Evolutionary conservation across 1,139 yeast species (phyloP).

Genomic region (Yamadazyma dushanensis): DNA sequence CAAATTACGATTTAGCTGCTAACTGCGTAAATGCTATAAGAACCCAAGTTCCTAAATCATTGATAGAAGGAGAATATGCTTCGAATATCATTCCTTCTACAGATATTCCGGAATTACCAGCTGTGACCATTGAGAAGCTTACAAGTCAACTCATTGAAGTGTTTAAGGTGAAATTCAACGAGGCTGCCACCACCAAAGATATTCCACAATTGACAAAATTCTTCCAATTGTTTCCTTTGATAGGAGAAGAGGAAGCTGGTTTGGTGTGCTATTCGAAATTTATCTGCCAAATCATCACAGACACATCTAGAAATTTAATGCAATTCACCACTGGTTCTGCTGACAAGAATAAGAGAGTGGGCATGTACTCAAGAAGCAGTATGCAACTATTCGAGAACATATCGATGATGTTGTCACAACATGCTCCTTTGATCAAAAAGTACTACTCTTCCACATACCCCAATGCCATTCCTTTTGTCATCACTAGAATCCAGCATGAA

Average conservation of each 20-base stretch:
- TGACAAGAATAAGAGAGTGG: constrained; percentile 33
- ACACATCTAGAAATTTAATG: constrained; percentile 67
- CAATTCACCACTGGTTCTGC: constrained; percentile 28
- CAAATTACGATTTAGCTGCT: constrained; percentile 76
- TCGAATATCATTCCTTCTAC: constrained; percentile 85
- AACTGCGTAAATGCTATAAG: constrained; percentile 55
- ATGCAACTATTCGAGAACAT: constrained; percentile 81
- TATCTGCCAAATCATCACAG: constrained; percentile 80
- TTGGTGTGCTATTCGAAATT: constrained; percentile 79
- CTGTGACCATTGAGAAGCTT: constrained; percentile 56
- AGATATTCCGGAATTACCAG: constrained; percentile 84
- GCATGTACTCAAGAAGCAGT: constrained; percentile 65
- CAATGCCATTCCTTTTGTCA: constrained; percentile 63
- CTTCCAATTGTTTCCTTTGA: constrained; percentile 85
- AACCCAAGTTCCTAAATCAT: constrained; percentile 50
- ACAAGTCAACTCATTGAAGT: constrained; percentile 54
- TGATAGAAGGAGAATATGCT: constrained; percentile 70
- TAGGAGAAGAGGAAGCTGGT: constrained; percentile 72
- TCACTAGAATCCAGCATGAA: constrained; percentile 76
- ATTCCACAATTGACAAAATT: constrained; percentile 71
- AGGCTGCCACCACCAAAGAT: constrained; percentile 67
- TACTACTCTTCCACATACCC: constrained; percentile 60
- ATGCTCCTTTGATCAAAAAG: constrained; percentile 70
- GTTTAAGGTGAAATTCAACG: constrained; percentile 63
- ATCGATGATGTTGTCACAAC: constrained; percentile 83